These are phyloP conservation scores for Wickerhamomyces subpelliculosus DNA, from an alignment of 805 yeast genomes.

Conservation along the genomic window DNA sequence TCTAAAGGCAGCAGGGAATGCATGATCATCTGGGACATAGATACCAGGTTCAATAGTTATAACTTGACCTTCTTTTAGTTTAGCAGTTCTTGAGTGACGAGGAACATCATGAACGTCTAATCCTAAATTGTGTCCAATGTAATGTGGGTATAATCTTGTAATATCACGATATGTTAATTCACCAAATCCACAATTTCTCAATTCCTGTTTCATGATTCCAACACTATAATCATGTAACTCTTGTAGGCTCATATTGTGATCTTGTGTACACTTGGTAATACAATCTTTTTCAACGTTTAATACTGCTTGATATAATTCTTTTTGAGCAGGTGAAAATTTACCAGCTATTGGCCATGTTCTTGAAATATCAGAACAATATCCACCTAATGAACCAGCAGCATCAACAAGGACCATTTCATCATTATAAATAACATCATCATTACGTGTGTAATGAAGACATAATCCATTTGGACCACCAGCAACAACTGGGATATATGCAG, in stretches of 20 bases:
- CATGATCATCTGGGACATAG: conserved; percentile 66
- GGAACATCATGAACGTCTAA: conserved; percentile 87
- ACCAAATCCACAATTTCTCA: conserved; percentile 66
- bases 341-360: conserved; percentile 93
- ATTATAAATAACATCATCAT: conserved; percentile 70
- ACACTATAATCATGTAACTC: conserved; percentile 74
- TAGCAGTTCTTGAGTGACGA: conserved; percentile 45
- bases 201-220: conserved; percentile 48
- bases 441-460: conserved; percentile 89
- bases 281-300: conserved; percentile 74
- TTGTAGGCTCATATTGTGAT: conserved; percentile 47
- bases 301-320: conserved; percentile 84
- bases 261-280: conserved; percentile 59
- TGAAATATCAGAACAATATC: conserved; percentile 93
- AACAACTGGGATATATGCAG: conserved; percentile 93
- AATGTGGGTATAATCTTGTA: conserved; percentile 75
- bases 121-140: conserved; percentile 93
- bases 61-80: conserved; percentile 65
- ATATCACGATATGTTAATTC: conserved; percentile 44
- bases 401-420: conserved; percentile 88
- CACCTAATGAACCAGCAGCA: conserved; percentile 92
- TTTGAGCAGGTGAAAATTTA: conserved; percentile 67
- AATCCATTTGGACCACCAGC: conserved; percentile 90
- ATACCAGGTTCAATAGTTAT: conserved; percentile 95
- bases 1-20: conserved; percentile 74